These are phyloP conservation scores for Torulaspora gathmanii DNA, from an alignment of 805 yeast genomes.

Conservation along the genomic window DNA sequence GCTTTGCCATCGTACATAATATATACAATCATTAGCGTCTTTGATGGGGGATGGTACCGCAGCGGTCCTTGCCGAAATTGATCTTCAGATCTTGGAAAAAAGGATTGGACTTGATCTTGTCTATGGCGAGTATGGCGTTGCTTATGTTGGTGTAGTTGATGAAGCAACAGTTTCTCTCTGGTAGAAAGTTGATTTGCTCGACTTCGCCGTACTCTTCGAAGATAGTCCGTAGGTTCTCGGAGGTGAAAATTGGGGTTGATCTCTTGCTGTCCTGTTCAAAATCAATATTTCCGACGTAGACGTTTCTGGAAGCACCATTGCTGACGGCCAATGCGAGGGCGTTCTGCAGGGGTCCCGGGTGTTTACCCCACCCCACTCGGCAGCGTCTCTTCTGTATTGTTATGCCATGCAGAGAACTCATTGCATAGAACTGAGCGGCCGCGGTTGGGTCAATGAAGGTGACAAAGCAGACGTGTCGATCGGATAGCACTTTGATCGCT, in stretches of 20 bases:
- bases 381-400: constrained; percentile 80
- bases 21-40: constrained; percentile 17
- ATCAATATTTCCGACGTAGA: constrained; percentile 75
- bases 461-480: constrained; percentile 87
- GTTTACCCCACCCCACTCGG: constrained; percentile 97
- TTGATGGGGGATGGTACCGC: constrained; percentile 90
- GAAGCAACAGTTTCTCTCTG: constrained; percentile 83
- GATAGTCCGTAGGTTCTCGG: constrained; percentile 60
- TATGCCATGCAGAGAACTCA: constrained; percentile 85
- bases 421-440: constrained; percentile 94
- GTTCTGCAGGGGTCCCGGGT: constrained; percentile 85
- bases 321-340: constrained; percentile 85
- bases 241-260: constrained; percentile 40
- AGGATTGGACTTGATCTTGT: constrained; percentile 73
- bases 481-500: constrained; percentile 71
- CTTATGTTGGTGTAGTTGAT: constrained; percentile 88
- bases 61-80: constrained; percentile 90
- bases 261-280: constrained; percentile 26
- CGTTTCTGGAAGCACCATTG: constrained; percentile 90
- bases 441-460: constrained; percentile 96
- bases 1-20: constrained; percentile 1
- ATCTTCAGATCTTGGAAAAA: constrained; percentile 70
- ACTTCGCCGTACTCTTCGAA: constrained; percentile 86
- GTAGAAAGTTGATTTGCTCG: constrained; percentile 86
- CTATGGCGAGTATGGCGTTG: constrained; percentile 87